Evolutionary conservation across 129 eudicot genomes (phyloP).

Genomic region (Smallanthus sonchifolius): DNA sequence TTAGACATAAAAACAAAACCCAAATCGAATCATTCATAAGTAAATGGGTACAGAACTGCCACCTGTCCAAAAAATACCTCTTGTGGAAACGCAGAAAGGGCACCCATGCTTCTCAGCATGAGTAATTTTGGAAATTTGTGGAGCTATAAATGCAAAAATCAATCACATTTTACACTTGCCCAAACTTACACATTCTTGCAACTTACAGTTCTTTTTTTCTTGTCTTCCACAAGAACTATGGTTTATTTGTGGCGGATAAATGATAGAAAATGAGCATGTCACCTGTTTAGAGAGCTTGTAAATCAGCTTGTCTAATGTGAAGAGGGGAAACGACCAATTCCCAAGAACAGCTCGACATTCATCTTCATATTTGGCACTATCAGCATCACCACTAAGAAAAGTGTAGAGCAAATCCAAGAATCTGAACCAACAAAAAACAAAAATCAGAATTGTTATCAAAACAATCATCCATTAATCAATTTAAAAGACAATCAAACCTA

Average conservation of each 20-base stretch:
- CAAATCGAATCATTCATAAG: not conserved
- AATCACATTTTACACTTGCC: not conserved
- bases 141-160: not conserved
- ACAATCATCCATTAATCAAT: conserved; percentile 17
- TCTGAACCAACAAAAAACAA: conserved; percentile 37
- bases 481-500: conserved; percentile 37
- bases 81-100: not conserved
- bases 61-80: not conserved
- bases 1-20: not conserved
- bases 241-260: not conserved
- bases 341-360: conserved; percentile 91
- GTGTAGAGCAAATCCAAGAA: conserved; percentile 67
- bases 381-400: conserved; percentile 72
- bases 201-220: not conserved
- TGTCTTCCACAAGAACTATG: not conserved
- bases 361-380: conserved; percentile 86
- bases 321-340: conserved; percentile 74
- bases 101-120: not conserved
- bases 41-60: not conserved
- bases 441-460: not conserved
- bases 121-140: not conserved
- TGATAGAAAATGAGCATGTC: not conserved
- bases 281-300: conserved; percentile 92
- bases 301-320: conserved; percentile 91
- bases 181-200: not conserved